Evolutionary conservation across 148 eudicot species (phyloP).

Genomic region (Spergularia bocconei): DNA sequence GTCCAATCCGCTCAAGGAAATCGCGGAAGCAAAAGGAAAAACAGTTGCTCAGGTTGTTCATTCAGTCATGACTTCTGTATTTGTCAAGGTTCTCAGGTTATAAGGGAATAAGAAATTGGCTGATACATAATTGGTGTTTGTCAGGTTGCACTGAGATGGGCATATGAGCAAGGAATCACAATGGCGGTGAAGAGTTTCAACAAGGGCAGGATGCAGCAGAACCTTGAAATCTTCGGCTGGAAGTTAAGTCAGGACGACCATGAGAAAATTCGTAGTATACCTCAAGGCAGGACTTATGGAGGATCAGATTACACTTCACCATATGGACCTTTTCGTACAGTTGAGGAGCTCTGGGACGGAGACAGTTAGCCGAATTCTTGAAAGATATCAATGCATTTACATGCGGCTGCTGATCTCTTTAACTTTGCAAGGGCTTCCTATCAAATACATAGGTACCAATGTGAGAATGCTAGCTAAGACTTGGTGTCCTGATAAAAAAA

Average conservation of each 20-base stretch:
- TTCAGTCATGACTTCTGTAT: background rate
- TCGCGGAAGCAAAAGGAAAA: slow-evolving; percentile 50
- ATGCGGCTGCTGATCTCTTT: background rate
- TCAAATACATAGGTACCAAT: too few species aligned
- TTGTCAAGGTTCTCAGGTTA: background rate
- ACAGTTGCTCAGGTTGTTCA: slow-evolving; percentile 52
- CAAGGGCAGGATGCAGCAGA: slow-evolving; percentile 56
- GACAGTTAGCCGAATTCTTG: slow-evolving; percentile 25
- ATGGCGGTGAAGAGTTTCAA: slow-evolving; percentile 51
- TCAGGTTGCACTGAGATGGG: slow-evolving; percentile 58
- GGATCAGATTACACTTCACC: slow-evolving; percentile 43
- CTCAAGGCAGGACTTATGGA: slow-evolving; percentile 36
- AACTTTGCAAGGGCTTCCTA: background rate
- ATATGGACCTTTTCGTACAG: slow-evolving; percentile 39
- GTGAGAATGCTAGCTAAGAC: background rate
- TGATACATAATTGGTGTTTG: slow-evolving; percentile 10
- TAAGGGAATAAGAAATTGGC: background rate
- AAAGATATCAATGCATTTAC: background rate
- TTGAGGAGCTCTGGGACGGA: slow-evolving; percentile 54
- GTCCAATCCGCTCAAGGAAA: slow-evolving; percentile 40
- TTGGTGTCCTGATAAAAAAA: slow-evolving; percentile 7
- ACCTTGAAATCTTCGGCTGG: slow-evolving; percentile 44
- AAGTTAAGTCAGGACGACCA: slow-evolving; percentile 36
- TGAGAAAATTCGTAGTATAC: slow-evolving; percentile 34
- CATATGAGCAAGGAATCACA: slow-evolving; percentile 47